Conservation (phyloP, 2,329 filamentous ascomycete genomes). For the Monosporascus sp. region DNA sequence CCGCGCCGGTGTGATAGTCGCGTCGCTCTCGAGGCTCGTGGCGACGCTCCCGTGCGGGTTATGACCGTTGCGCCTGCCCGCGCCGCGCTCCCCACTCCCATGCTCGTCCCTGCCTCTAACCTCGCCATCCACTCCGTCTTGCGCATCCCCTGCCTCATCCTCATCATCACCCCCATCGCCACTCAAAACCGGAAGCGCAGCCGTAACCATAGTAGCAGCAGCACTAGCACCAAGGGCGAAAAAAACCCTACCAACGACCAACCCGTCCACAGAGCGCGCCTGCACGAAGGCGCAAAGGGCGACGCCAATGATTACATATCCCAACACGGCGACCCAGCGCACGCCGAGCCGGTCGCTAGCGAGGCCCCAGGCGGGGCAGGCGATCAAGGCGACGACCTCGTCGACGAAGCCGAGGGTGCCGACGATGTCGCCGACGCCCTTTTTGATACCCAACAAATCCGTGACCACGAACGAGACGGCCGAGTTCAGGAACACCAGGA, state of each 20-base stretch:
- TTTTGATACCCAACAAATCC: constrained; percentile 69
- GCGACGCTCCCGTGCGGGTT: constrained; percentile 53
- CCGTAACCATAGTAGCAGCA: constrained; percentile 93
- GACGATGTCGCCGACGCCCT: constrained; percentile 71
- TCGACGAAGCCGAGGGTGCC: constrained; percentile 82
- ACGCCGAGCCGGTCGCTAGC: constrained; percentile 74
- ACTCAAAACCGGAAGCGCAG: constrained; percentile 72
- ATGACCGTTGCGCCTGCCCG: constrained; percentile 29
- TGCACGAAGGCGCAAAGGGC: constrained; percentile 79
- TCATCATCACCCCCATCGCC: constrained; percentile 38
- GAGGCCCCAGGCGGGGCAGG: constrained; percentile 75
- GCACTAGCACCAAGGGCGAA: constrained; percentile 93
- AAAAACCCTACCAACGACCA: constrained; percentile 76
- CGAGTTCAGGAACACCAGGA: constrained; percentile 85
- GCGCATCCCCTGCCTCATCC: constrained; percentile 17
- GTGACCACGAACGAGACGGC: constrained; percentile 81
- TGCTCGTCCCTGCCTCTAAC: constrained; percentile 1
- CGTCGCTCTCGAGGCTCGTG: constrained; percentile 66
- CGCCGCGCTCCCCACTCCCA: constrained; percentile 13
- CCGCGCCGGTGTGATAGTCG: constrained; percentile 66
- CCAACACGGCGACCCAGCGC: constrained; percentile 65
- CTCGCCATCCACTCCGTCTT: constrained; percentile 12
- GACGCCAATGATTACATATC: constrained; percentile 76
- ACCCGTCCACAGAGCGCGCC: constrained; percentile 76
- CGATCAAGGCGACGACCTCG: constrained; percentile 74